These are phyloP conservation scores for Tylopilus sp. DNA, from an alignment of 768 basidiomycete species.

Conservation along the genomic window DNA sequence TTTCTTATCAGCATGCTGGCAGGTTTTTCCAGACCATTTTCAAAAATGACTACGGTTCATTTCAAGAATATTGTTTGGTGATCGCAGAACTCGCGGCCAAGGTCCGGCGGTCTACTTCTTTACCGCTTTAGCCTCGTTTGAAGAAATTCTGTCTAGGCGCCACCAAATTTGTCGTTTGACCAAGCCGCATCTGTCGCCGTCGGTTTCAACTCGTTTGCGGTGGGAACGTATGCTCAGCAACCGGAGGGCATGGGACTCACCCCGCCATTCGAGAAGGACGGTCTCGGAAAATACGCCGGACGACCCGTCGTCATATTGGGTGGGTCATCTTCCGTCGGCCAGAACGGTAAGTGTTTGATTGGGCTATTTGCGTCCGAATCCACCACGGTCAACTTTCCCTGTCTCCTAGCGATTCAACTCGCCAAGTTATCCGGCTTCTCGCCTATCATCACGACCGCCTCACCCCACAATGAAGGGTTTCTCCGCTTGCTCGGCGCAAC, in stretches of 20 bases:
- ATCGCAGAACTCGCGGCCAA: constrained; percentile 13
- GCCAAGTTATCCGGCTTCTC: constrained; percentile 32
- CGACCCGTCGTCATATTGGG: constrained; percentile 36
- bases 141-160: constrained; percentile 24
- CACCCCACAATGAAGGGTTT: constrained; percentile 26
- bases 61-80: constrained; percentile 24
- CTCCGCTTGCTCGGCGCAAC: constrained; percentile 38
- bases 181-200: constrained; percentile 35
- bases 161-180: constrained; percentile 33
- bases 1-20: too few relatives aligned
- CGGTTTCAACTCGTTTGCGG: constrained; percentile 33
- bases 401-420: constrained; percentile 29
- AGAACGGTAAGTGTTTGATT: constrained; percentile 25
- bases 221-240: constrained; percentile 30
- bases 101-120: neutral
- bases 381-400: neutral
- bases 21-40: constrained; percentile 10
- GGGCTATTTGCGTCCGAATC: neutral
- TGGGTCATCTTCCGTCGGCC: constrained; percentile 36
- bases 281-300: constrained; percentile 27
- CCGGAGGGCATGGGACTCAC: constrained; percentile 26
- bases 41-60: constrained; percentile 7
- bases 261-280: constrained; percentile 29
- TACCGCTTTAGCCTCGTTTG: neutral
- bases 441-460: constrained; percentile 39